A percentile compares a stretch with the other conserved stretches of the same genome.
Evolutionary conservation across 1,284 basidiomycete genomes (phyloP).

Genomic region (Heterobasidion irregulare): DNA sequence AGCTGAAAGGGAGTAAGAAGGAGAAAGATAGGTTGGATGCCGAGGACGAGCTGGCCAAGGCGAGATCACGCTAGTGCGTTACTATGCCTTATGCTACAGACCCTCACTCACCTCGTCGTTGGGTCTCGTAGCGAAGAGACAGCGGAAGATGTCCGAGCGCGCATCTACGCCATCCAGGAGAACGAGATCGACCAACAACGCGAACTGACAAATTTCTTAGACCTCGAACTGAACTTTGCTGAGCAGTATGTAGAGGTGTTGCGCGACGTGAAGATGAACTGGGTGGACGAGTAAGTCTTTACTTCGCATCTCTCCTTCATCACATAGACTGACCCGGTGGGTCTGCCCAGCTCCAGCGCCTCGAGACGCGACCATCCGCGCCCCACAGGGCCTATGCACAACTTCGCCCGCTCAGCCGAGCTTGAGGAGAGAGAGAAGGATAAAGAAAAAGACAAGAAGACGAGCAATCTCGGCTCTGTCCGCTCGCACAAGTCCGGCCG

Average conservation of each 20-base stretch:
- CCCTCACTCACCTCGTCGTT: background rate
- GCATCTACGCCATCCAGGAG: conserved; percentile 72
- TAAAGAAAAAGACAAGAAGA: conserved; percentile 3
- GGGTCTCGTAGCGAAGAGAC: conserved; percentile 60
- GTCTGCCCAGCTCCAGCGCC: background rate
- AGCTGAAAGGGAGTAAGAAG: conserved; percentile 56
- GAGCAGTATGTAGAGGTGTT: conserved; percentile 63
- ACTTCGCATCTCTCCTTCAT: background rate
- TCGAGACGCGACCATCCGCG: conserved; percentile 10
- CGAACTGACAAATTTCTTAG: conserved; percentile 62
- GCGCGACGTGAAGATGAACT: conserved; percentile 55
- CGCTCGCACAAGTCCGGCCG: conserved; percentile 13
- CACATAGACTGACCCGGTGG: background rate
- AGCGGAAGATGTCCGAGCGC: conserved; percentile 66
- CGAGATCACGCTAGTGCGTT: conserved; percentile 68
- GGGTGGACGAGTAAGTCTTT: conserved; percentile 50
- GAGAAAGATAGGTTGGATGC: conserved; percentile 64
- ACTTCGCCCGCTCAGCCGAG: conserved; percentile 9
- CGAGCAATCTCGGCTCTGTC: conserved; percentile 8
- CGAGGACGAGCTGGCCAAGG: conserved; percentile 68
- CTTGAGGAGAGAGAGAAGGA: background rate
- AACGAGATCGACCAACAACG: conserved; percentile 63
- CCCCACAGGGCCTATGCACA: conserved; percentile 11
- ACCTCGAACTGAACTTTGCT: conserved; percentile 68
- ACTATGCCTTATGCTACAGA: background rate